A percentile compares a stretch with the other conserved stretches of the same genome.
Evolutionary conservation across 1,284 basidiomycete species (phyloP).

Genomic region (Apiotrichum siamense): DNA sequence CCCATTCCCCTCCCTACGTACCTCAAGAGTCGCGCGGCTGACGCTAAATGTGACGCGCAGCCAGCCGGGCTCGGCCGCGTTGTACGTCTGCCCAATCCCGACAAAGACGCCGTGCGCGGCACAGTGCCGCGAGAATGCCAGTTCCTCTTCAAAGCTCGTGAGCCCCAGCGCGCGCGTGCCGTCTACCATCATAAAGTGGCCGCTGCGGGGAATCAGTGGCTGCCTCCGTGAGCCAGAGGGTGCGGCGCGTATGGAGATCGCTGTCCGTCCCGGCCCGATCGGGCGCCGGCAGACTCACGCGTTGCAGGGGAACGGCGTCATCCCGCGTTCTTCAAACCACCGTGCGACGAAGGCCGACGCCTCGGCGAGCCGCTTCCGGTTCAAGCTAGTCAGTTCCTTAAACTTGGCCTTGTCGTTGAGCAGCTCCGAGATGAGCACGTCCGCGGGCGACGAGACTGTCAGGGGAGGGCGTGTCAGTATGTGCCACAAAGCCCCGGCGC

Average conservation of each 20-base stretch:
- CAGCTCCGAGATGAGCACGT: slow-evolving; percentile 39
- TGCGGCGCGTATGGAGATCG: too few species aligned
- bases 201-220: not conserved
- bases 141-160: slow-evolving; percentile 11
- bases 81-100: slow-evolving; percentile 12
- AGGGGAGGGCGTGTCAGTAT: not conserved
- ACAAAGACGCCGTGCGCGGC: not conserved
- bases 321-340: slow-evolving; percentile 40
- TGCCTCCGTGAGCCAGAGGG: too few species aligned
- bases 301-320: slow-evolving; percentile 33
- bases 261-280: too few species aligned
- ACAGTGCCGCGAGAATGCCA: slow-evolving; percentile 2
- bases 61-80: slow-evolving; percentile 10
- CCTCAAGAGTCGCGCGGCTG: slow-evolving; percentile 1
- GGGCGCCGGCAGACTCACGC: too few species aligned
- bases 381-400: slow-evolving; percentile 28
- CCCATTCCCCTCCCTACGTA: too few species aligned
- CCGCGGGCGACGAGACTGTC: slow-evolving; percentile 41
- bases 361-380: slow-evolving; percentile 29
- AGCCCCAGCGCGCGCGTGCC: slow-evolving; percentile 3
- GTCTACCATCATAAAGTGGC: slow-evolving; percentile 19
- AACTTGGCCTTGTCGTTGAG: slow-evolving; percentile 29
- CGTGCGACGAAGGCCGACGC: slow-evolving; percentile 29
- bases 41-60: slow-evolving; percentile 15
- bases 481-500: not conserved